A percentile compares a stretch with the other conserved stretches of the same genome.
These are phyloP conservation scores for Rhynchosporium agropyri DNA, from an alignment of 2,329 filamentous ascomycete species.

Conservation along the genomic window DNA sequence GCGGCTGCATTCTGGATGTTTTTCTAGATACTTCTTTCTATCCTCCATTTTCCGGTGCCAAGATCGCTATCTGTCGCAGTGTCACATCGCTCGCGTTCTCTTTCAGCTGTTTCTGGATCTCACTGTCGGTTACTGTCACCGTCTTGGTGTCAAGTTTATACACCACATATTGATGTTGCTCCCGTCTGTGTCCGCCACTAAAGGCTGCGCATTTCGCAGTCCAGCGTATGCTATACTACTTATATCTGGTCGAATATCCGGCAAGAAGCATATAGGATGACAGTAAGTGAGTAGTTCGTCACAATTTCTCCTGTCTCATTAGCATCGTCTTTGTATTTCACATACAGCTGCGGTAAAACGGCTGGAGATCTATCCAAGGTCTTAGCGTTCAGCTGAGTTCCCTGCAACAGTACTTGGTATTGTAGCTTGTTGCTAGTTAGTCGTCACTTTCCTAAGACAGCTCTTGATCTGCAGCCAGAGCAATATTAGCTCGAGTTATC, in stretches of 20 bases:
- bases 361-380: slow-evolving; percentile 37
- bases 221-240: slow-evolving; percentile 31
- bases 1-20: slow-evolving; percentile 45
- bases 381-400: slow-evolving; percentile 22
- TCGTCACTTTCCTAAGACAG: slow-evolving; percentile 29
- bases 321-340: slow-evolving; percentile 33
- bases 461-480: slow-evolving; percentile 40
- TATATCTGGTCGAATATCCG: slow-evolving; percentile 36
- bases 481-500: slow-evolving; percentile 42
- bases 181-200: slow-evolving; percentile 41
- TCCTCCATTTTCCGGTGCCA: slow-evolving; percentile 34
- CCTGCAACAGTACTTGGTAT: too few species aligned
- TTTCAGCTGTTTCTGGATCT: slow-evolving; percentile 36
- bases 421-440: too few species aligned
- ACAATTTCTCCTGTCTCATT: slow-evolving; percentile 27
- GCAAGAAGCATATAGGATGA: slow-evolving; percentile 42
- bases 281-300: slow-evolving; percentile 42
- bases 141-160: slow-evolving; percentile 40
- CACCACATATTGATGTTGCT: slow-evolving; percentile 45
- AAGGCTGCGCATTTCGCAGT: slow-evolving; percentile 41
- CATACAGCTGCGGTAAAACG: slow-evolving; percentile 43
- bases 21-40: slow-evolving; percentile 38
- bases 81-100: slow-evolving; percentile 36
- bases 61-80: slow-evolving; percentile 38
- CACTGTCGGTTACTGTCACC: slow-evolving; percentile 35